These are phyloP conservation scores for Ophiostoma perfectum DNA, from an alignment of 2,329 filamentous ascomycete species.

Conservation along the genomic window DNA sequence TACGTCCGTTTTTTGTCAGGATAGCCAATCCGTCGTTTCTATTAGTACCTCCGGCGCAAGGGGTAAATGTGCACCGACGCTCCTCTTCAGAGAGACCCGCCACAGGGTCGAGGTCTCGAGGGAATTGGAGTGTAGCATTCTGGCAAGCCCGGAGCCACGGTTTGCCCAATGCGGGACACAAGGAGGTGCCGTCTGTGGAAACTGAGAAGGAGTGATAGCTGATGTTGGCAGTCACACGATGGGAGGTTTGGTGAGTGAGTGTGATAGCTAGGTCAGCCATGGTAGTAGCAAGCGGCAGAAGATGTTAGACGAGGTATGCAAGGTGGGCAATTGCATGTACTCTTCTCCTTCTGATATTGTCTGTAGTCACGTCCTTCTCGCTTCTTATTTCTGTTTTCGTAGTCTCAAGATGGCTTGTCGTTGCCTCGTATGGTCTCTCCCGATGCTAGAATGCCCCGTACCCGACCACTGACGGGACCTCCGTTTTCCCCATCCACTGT, in stretches of 20 bases:
- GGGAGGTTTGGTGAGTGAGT: slow-evolving; percentile 8
- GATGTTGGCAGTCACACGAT: slow-evolving; percentile 17
- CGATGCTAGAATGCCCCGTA: too few species aligned
- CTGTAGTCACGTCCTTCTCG: not conserved
- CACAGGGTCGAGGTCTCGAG: not conserved
- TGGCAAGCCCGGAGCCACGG: not conserved
- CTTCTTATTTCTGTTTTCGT: slow-evolving; percentile 1
- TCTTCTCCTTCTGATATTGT: not conserved
- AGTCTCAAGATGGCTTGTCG: not conserved
- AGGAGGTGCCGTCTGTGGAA: slow-evolving; percentile 6
- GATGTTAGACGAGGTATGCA: too few species aligned
- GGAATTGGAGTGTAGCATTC: not conserved
- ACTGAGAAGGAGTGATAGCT: slow-evolving; percentile 25
- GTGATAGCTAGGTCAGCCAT: too few species aligned
- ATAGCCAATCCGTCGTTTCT: not conserved
- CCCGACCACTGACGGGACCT: not conserved
- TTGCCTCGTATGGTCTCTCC: not conserved
- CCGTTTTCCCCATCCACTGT: not conserved
- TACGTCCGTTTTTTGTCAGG: slow-evolving; percentile 26
- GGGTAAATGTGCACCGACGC: not conserved
- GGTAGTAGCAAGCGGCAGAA: too few species aligned
- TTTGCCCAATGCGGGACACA: not conserved
- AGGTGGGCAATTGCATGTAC: not conserved
- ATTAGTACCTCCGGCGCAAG: not conserved
- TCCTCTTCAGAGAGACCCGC: not conserved